These are phyloP conservation scores for Helotiales sp. DNA, from an alignment of 2,329 filamentous ascomycete species.

Conservation along the genomic window DNA sequence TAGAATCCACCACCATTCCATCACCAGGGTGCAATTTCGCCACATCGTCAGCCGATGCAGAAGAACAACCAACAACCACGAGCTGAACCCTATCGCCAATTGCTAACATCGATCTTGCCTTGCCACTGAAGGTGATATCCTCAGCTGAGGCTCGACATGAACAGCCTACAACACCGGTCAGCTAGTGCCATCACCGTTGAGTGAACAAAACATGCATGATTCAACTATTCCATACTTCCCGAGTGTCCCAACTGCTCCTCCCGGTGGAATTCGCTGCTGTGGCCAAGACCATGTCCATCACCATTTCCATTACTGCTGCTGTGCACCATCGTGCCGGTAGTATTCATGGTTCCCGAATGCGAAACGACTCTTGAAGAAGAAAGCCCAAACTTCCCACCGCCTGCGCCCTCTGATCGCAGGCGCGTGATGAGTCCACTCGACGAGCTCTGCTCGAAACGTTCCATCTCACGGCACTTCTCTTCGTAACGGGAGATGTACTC, in stretches of 20 bases:
- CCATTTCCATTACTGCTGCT: not conserved
- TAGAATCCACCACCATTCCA: too few relatives aligned
- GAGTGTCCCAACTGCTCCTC: not conserved
- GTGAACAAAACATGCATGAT: not conserved
- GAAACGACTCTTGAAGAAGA: not conserved
- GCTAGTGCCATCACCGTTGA: not conserved
- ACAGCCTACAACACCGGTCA: not conserved
- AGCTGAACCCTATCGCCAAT: not conserved
- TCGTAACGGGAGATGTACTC: not conserved
- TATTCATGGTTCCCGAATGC: not conserved
- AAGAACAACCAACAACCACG: not conserved
- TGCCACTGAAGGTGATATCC: not conserved
- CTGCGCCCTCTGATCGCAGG: not conserved
- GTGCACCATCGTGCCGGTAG: not conserved
- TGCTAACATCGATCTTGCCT: not conserved
- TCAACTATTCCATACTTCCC: not conserved
- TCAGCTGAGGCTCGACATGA: not conserved
- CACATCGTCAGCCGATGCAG: not conserved
- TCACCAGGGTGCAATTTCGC: too few relatives aligned
- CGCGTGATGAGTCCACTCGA: not conserved
- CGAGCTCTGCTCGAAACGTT: not conserved
- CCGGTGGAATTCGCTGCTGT: not conserved
- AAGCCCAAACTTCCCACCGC: not conserved
- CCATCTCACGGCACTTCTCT: conserved; percentile 7
- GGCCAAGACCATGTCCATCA: not conserved